phyloP scores from a whole-genome alignment of 208 protist species.

The Leptomonas pyrrhocoris region DNA sequence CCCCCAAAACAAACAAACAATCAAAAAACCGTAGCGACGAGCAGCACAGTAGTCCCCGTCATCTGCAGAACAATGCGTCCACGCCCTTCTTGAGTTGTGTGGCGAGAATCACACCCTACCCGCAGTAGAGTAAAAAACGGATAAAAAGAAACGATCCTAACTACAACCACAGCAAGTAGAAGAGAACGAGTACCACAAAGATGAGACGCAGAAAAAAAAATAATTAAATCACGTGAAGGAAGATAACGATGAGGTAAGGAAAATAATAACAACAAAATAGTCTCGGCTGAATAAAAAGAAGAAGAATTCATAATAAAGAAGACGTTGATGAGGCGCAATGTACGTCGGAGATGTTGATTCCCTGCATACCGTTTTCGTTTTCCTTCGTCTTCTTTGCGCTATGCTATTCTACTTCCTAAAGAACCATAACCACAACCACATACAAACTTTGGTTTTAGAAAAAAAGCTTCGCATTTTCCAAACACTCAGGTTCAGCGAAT shows the following conservation, averaged over 20 bases:
- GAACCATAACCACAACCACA: too few species aligned
- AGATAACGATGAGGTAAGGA: not conserved
- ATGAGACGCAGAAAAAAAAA: not conserved
- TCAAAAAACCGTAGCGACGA: not conserved
- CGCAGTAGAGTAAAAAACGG: not conserved
- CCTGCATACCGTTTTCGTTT: too few species aligned
- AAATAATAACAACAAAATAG: slow-evolving; percentile 4
- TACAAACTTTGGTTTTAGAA: too few species aligned
- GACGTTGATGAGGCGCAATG: too few species aligned
- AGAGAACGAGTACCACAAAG: not conserved
- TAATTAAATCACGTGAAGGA: not conserved
- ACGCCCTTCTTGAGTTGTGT: not conserved
- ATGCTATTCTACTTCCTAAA: too few species aligned
- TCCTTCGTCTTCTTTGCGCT: too few species aligned
- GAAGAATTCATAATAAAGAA: too few species aligned
- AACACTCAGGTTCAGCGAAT: too few species aligned
- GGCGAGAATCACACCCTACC: slow-evolving; percentile 2
- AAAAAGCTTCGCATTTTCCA: too few species aligned
- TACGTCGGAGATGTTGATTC: too few species aligned
- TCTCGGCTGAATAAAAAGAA: not conserved
- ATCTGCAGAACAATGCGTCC: not conserved
- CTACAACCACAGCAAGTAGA: slow-evolving; percentile 11
- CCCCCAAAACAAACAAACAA: slow-evolving; percentile 10
- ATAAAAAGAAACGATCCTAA: slow-evolving; percentile 20
- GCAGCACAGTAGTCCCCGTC: not conserved